A percentile compares a stretch with the other conserved stretches of the same genome.
Evolutionary conservation across 805 yeast genomes (phyloP).

Genomic region (Jamesozyma spencerorum): DNA sequence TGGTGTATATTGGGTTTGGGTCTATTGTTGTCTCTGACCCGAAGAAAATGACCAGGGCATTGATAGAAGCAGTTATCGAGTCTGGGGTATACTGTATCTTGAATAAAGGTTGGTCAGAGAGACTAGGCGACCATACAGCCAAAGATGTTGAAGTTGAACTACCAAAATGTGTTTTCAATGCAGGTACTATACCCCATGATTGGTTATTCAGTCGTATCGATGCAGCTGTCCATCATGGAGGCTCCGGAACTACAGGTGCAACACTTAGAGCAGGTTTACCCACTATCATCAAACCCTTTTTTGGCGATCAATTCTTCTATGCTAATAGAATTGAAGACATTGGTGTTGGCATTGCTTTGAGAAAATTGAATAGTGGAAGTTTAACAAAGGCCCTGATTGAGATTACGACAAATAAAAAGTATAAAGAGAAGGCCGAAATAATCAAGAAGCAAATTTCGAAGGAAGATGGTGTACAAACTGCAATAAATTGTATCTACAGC

Average conservation of each 20-base stretch:
- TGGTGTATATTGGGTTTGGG: constrained; percentile 92
- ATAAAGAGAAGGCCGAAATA: constrained; percentile 55
- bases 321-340: constrained; percentile 80
- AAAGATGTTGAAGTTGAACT: constrained; percentile 35
- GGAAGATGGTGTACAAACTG: constrained; percentile 77
- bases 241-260: constrained; percentile 95
- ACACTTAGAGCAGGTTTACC: constrained; percentile 79
- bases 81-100: constrained; percentile 81
- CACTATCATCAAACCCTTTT: constrained; percentile 85
- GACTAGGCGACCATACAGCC: constrained; percentile 37
- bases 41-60: constrained; percentile 62
- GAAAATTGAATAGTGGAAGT: constrained; percentile 53
- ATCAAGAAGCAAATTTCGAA: constrained; percentile 53
- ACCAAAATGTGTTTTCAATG: constrained; percentile 58
- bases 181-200: constrained; percentile 80
- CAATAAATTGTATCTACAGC: constrained; percentile 68
- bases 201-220: constrained; percentile 87
- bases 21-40: constrained; percentile 88
- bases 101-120: constrained; percentile 92
- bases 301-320: constrained; percentile 93
- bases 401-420: constrained; percentile 56
- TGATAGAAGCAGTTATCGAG: constrained; percentile 65
- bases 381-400: constrained; percentile 61
- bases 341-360: constrained; percentile 71
- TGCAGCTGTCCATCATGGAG: constrained; percentile 96